Evolutionary conservation across 495 filamentous ascomycete genomes (phyloP).

Genomic region (Trichoderma asperelloides): DNA sequence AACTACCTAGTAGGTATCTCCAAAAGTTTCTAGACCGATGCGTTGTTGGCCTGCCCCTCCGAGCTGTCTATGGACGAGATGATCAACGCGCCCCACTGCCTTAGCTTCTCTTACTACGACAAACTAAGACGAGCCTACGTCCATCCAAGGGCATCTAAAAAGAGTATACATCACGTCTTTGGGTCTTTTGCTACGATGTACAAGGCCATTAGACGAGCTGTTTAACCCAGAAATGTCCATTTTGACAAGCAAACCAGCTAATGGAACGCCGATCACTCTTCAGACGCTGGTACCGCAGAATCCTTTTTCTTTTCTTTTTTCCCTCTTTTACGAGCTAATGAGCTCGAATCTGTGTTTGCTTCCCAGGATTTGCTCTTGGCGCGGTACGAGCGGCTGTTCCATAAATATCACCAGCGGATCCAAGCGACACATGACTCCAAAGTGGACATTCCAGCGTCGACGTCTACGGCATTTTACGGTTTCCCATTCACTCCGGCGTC

Average conservation of each 20-base stretch:
- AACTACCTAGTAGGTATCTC: background rate
- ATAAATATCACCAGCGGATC: slow-evolving; percentile 7
- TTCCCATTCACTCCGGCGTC: background rate
- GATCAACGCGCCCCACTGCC: slow-evolving; percentile 3
- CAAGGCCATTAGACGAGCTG: background rate
- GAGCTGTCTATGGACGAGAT: background rate
- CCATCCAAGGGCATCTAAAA: background rate
- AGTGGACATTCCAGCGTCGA: slow-evolving; percentile 2
- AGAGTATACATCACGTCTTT: background rate
- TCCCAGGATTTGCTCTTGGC: background rate
- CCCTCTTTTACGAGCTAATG: background rate
- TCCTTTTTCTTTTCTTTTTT: background rate
- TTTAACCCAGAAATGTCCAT: background rate
- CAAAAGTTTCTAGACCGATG: background rate
- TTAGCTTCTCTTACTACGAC: background rate
- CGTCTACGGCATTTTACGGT: background rate
- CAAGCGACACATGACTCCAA: background rate
- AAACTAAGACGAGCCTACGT: background rate
- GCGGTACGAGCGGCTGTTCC: slow-evolving; percentile 7
- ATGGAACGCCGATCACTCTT: background rate
- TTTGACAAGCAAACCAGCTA: background rate
- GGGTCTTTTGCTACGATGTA: background rate
- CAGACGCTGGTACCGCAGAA: background rate
- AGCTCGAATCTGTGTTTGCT: background rate
- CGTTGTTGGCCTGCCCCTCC: background rate